These are phyloP conservation scores for Rhizopogon rudus DNA, from an alignment of 768 basidiomycete genomes.

Conservation along the genomic window DNA sequence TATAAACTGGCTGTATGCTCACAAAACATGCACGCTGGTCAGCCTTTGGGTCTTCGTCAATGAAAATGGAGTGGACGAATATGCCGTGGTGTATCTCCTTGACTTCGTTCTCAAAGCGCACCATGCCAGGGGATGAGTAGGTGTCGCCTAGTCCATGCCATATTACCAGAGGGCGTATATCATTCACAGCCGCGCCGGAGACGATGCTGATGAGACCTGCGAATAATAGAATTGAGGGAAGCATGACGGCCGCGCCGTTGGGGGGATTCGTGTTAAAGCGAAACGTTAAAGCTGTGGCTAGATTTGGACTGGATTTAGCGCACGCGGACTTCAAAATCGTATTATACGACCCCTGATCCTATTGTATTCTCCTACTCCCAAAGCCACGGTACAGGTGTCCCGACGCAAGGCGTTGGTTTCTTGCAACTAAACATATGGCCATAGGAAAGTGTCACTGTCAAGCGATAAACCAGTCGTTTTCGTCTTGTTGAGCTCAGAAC, in stretches of 20 bases:
- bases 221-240: conserved; percentile 8
- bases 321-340: too few relatives aligned
- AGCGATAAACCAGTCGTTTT: too few relatives aligned
- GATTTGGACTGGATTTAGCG: too few relatives aligned
- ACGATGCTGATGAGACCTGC: conserved; percentile 10
- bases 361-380: too few relatives aligned
- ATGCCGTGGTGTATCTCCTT: conserved; percentile 66
- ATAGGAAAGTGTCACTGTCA: too few relatives aligned
- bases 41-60: conserved; percentile 54
- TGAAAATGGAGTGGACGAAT: conserved; percentile 70
- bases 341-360: too few relatives aligned
- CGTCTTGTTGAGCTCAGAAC: too few relatives aligned
- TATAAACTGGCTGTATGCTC: conserved; percentile 28
- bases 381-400: too few relatives aligned
- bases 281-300: not conserved
- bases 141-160: conserved; percentile 87
- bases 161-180: conserved; percentile 55
- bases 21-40: conserved; percentile 74
- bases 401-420: too few relatives aligned
- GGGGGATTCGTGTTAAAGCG: not conserved
- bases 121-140: conserved; percentile 67
- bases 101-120: conserved; percentile 55
- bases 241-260: conserved; percentile 6
- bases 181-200: conserved; percentile 9
- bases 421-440: too few relatives aligned